Conservation (phyloP, 2,329 filamentous ascomycete species). For the Trichoderma guizhouense region DNA sequence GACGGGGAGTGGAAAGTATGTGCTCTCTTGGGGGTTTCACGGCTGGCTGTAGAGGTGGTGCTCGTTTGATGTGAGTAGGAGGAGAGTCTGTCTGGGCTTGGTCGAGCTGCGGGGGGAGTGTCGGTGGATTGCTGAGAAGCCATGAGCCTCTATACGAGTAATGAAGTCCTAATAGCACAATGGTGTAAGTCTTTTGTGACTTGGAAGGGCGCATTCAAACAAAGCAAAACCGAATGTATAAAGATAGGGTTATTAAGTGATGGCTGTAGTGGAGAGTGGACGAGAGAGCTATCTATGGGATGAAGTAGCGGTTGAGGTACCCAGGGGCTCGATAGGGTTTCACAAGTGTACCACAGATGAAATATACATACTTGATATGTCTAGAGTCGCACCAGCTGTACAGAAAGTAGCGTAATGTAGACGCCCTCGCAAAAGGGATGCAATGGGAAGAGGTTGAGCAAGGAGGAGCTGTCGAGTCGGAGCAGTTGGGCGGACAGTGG, state of each 20-base stretch:
- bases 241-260: neutral
- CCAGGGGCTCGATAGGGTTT: neutral
- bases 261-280: neutral
- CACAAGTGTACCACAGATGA: neutral
- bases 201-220: neutral
- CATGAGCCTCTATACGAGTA: conserved; percentile 29
- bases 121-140: conserved; percentile 31
- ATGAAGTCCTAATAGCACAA: neutral
- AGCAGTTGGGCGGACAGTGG: neutral
- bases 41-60: conserved; percentile 30
- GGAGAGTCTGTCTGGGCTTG: conserved; percentile 29
- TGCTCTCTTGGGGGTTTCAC: conserved; percentile 41
- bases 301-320: neutral
- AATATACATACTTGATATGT: neutral
- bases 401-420: neutral
- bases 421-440: neutral
- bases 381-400: neutral
- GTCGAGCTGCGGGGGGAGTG: conserved; percentile 30
- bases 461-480: neutral
- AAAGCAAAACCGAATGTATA: neutral
- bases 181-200: conserved; percentile 6
- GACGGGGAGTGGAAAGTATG: conserved; percentile 45
- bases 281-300: neutral
- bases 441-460: neutral
- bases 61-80: conserved; percentile 29